Evolutionary conservation across 139 green algal species (phyloP).

Genomic region (Chloropicon primus): DNA sequence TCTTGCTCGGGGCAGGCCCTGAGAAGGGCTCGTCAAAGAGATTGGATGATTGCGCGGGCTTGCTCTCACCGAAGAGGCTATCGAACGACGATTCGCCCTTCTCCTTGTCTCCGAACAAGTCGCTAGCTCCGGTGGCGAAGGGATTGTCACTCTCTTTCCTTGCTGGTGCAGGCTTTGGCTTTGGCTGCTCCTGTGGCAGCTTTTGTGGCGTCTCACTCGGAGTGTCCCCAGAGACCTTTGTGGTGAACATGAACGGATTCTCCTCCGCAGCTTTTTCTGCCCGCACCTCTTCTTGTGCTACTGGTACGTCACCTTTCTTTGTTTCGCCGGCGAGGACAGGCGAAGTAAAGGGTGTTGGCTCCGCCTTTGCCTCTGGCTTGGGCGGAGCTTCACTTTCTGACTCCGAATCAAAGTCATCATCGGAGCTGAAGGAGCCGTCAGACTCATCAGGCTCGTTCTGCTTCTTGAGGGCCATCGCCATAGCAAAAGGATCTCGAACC

Average conservation of each 20-base stretch:
- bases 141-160: too few species aligned
- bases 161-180: too few species aligned
- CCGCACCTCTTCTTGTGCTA: too few species aligned
- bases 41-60: neutral
- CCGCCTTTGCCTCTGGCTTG: neutral
- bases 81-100: neutral
- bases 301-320: too few species aligned
- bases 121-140: neutral
- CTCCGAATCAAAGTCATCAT: neutral
- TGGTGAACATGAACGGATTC: neutral
- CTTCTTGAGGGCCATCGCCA: neutral
- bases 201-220: neutral
- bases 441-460: neutral
- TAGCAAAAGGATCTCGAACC: neutral
- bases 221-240: neutral
- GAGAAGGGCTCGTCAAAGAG: neutral
- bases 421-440: neutral
- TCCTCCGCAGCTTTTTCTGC: too few species aligned
- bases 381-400: neutral
- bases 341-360: too few species aligned
- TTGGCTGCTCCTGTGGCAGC: neutral
- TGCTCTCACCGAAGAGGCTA: neutral
- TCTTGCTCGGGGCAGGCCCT: too few species aligned
- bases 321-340: too few species aligned
- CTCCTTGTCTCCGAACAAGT: neutral